Conservation (phyloP, 2,329 filamentous ascomycete species). For the Talaromyces sp. region DNA sequence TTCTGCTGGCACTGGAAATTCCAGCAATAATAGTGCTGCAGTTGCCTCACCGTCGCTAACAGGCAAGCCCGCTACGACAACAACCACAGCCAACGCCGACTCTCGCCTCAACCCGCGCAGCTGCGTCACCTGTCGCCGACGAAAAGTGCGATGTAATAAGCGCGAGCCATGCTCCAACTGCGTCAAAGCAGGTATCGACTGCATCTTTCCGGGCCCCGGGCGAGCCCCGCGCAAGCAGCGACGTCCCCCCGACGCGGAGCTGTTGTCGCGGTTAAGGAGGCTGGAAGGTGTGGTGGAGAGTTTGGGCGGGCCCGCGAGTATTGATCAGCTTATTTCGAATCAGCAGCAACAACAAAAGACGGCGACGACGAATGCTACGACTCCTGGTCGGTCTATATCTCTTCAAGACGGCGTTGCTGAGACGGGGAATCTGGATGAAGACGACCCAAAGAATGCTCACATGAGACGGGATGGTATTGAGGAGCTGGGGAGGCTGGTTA, state of each 20-base stretch:
- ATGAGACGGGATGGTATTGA: constrained; percentile 27
- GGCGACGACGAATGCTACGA: not conserved
- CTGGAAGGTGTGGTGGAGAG: constrained; percentile 60
- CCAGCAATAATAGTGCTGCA: not conserved
- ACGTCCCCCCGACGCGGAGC: constrained; percentile 56
- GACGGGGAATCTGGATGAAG: constrained; percentile 7
- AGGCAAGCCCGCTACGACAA: not conserved
- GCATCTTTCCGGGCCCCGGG: constrained; percentile 59
- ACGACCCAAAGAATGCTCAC: constrained; percentile 20
- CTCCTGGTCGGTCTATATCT: not conserved
- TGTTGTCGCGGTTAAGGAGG: constrained; percentile 53
- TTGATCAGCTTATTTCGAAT: constrained; percentile 16
- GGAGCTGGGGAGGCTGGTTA: constrained; percentile 54
- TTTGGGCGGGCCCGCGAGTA: constrained; percentile 45
- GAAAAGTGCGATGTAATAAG: constrained; percentile 48
- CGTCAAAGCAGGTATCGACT: constrained; percentile 50
- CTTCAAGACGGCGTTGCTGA: not conserved
- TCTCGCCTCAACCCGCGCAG: constrained; percentile 34
- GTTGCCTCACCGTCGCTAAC: not conserved
- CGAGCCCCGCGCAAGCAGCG: constrained; percentile 56
- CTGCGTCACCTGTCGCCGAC: constrained; percentile 44
- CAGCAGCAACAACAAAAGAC: not conserved
- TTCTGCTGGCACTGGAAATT: not conserved
- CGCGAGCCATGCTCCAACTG: constrained; percentile 46
- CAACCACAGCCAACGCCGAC: not conserved